Evolutionary conservation across 495 filamentous ascomycete species (phyloP), one percentile per base, ranked within the genome.

Genomic region (Aspergillus olivimuriae): DNA sequence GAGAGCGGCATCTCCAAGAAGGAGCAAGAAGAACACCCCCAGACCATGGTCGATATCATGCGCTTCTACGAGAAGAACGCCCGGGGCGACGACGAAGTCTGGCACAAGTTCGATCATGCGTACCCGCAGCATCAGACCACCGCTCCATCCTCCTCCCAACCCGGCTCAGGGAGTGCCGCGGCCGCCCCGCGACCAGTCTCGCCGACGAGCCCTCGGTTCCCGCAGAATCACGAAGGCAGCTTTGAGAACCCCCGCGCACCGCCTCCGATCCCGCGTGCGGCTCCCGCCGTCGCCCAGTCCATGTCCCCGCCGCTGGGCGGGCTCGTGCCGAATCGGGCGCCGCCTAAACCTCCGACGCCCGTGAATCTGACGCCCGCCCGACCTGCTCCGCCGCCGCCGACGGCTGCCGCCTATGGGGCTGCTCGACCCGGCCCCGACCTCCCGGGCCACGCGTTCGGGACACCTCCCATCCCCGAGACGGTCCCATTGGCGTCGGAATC

Each of bases 181-280:
- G 21, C 24, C 32, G 17, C 41, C 8, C 46, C 50, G 21, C 39
- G 47, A 84, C 60, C 76, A 78, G 60, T 91, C 55, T 86, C 92
- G 36, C 88, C 90, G 19, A 80, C 84, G 47, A 95, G 88, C 61
- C 94, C 92, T 37, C 79, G 91, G 54, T 96, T 96, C 63, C 92
- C 94, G 16, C 79, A 84, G 47, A 90, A 89, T 63, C 82, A 89
- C 62, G 85, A 90, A 68, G 82, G 83, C 42, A 97, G 89, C 70
- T 98, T 98, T 60, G 92, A 98, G 66, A 97, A 97, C 51, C 92
- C 92, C 33, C 80, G 92, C 44, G 85, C 91, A 7, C 87, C 92
- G 12, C 92, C 92, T 45, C 92, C 92, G 2, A 83, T 96, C 39
- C 92, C 92, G 44, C 71, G 80, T 41, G 78, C 61, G 52, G 48